Base-by-base conservation (phyloP, 164 flowering plant genomes). In the Chimonanthus salicifolius region DNA sequence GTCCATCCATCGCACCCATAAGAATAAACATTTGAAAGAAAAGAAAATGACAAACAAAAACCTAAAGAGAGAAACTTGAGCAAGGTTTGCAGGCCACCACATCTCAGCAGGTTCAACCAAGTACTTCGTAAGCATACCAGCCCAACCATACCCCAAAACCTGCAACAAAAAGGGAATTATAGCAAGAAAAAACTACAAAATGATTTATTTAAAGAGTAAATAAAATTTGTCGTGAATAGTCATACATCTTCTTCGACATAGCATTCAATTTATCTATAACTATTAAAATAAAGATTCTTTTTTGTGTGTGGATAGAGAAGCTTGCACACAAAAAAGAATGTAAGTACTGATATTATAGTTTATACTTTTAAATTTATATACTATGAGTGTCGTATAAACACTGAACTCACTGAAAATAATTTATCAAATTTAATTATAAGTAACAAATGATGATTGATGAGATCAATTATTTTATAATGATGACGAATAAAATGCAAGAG, bases 71-170 rank as follows among this genome's bases (percentile, higher is more conserved):
- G 98, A 92, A 78, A 94, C 98, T 77, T 92, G 98, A 77, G 96
- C 98, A 66, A 94, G 88, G 73, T 94, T 92, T n/a, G 96, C 44
- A 50, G 98, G 98, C 98, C 98, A 94, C 98, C 98, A 94, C 98
- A 94, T 94, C 73, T 89, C 92, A 73, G 83, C 92, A 46, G 97
- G 97, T 69, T 88, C 90, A 58, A 94, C 97, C 84, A 94, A 78
- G 72, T 87, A 94, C 72, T 80, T 88, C 79, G 93, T 85, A 62
- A 94, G 80, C 85, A 92, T 86, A 60, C 98, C 98, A 20, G 97
- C 97, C 98, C 98, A 94, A 63, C 98, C 97, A 86, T 92, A 94
- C 11, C 98, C 98, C 78, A 94, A 18, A 64, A 94, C 49, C 98
- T 92, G 88, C 80, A 78, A 18, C 20, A 58, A 7, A 69, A 68